Base-by-base conservation (phyloP, 2,329 filamentous ascomycete species). In the Hypoxylon sp. region DNA sequence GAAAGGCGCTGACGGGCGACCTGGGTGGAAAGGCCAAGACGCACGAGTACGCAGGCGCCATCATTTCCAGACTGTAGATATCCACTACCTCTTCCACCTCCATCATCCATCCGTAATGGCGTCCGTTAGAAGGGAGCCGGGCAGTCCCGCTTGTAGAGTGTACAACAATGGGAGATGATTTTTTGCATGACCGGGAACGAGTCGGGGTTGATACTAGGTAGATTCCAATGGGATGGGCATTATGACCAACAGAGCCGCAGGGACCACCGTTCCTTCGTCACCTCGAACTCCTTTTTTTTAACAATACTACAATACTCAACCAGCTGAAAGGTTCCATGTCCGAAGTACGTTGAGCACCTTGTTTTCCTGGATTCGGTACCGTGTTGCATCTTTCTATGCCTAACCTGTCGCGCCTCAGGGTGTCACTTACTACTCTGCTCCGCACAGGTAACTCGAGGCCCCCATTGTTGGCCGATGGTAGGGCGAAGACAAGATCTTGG, bases 1-100 rank as follows among this genome's bases (percentile, higher is more conserved):
- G 95, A 81, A 97, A 97, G 89, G 83, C 87, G 62, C 87, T 99
- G 77, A 99, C 95, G 27, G 94, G 95, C 72, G 95, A 99, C 79
- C 83, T 99, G 70, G 95, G 95, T 71, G 95, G 95, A 76, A 97
- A 92, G 83, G 86, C 95, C 71, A 97, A 96, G 88, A 99, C 95
- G 58, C 82, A 88, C 80, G 91, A 99, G 82, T 99, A 96, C 78
- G 92, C 95, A 57, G 84, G 84, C 60, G 94, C 95, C 68, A 97
- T 99, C 75, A 97, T 98, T 78, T 74, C 76, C 67, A 86, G 81
- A 77, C 77, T 87, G 78, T 86, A 82, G 77, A 74, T 72, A 71
- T n/a, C 67, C 60, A 60, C 38, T 20, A 35, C 40, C 26, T 58
- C 42, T 47, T 50, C 62, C 24, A 35, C 40, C 26, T 58, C 42